Conservation (phyloP, 371 early-diverging fungal species). For the Scutellospora calospora region DNA sequence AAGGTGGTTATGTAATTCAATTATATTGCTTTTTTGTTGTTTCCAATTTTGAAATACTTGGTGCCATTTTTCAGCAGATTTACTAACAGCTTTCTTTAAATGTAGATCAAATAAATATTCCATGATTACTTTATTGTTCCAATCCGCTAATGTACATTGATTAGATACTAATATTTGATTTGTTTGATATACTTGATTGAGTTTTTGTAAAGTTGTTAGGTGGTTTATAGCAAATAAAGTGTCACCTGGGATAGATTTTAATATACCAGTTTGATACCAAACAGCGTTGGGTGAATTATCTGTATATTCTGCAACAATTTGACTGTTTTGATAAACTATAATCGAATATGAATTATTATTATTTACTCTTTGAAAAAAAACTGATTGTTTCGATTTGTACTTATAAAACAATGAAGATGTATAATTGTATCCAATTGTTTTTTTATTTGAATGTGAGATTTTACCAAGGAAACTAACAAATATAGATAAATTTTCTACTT, state of each 20-base stretch:
- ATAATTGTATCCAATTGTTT: neutral
- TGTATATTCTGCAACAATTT: conserved; percentile 3
- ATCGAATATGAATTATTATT: neutral
- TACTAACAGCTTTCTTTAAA: neutral
- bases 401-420: conserved; percentile 13
- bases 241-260: neutral
- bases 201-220: neutral
- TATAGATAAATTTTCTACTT: neutral
- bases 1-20: neutral
- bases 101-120: neutral
- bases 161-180: neutral
- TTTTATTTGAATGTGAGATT: neutral
- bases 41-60: neutral
- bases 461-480: neutral
- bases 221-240: neutral
- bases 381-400: conserved; percentile 4
- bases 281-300: neutral
- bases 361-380: neutral
- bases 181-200: neutral
- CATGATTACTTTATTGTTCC: neutral
- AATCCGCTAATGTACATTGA: neutral
- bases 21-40: conserved; percentile 1
- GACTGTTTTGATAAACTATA: neutral
- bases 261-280: neutral
- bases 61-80: neutral